These are phyloP conservation scores for Talaromyces sp. DNA, from an alignment of 2,329 filamentous ascomycete genomes.

Conservation along the genomic window DNA sequence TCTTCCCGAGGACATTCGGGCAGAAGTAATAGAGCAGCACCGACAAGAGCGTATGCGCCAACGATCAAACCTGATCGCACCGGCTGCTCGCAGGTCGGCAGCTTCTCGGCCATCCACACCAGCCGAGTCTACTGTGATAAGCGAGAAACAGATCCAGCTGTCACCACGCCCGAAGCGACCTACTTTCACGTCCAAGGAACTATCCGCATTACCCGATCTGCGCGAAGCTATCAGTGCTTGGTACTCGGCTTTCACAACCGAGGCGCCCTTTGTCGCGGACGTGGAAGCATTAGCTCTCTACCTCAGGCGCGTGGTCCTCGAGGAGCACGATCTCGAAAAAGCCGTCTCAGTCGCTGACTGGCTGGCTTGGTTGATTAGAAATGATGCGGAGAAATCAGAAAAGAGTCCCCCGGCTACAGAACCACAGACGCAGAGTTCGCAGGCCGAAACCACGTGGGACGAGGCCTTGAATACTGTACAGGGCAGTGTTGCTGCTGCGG, in stretches of 20 bases:
- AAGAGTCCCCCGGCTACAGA: conserved; percentile 17
- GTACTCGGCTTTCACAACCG: conserved; percentile 65
- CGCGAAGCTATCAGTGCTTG: conserved; percentile 71
- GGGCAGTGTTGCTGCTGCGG: conserved; percentile 41
- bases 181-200: conserved; percentile 59
- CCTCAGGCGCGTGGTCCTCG: conserved; percentile 64
- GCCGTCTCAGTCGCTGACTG: conserved; percentile 66
- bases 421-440: conserved; percentile 17
- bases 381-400: conserved; percentile 38
- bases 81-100: conserved; percentile 19
- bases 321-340: conserved; percentile 77
- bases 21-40: conserved; percentile 74
- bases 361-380: conserved; percentile 46
- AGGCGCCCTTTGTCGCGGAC: conserved; percentile 77
- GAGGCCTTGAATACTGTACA: conserved; percentile 40
- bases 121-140: conserved; percentile 12
- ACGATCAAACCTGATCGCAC: conserved; percentile 43
- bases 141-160: conserved; percentile 33
- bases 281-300: conserved; percentile 71
- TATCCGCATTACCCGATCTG: conserved; percentile 60
- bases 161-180: conserved; percentile 52
- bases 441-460: conserved; percentile 32
- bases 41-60: conserved; percentile 58
- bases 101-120: conserved; percentile 22
- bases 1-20: conserved; percentile 73